Percentiles rank a stretch among this genome's conserved stretches.
Conservation (phyloP, 148 eudicot genomes). For the Silene uniflora region DNA sequence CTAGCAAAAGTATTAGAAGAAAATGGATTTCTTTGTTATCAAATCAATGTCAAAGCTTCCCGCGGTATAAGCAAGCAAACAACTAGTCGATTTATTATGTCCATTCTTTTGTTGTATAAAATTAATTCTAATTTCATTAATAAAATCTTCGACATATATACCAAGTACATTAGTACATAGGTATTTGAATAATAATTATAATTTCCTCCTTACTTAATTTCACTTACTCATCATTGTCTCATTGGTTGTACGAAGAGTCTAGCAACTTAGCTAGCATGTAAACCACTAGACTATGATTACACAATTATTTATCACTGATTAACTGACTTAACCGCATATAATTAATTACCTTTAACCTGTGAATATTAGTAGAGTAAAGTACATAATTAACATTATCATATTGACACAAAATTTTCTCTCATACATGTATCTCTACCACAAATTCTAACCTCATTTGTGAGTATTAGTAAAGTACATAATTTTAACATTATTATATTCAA, state of each 20-base stretch:
- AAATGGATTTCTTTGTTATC: constrained; percentile 7
- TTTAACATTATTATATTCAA: too few relatives aligned
- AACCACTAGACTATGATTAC: constrained; percentile 26
- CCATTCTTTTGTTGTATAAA: constrained; percentile 19
- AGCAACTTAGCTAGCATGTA: constrained; percentile 22
- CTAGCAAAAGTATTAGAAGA: not conserved
- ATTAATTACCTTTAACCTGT: constrained; percentile 1
- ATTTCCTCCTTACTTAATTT: not conserved
- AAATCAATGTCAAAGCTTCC: constrained; percentile 8
- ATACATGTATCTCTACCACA: too few relatives aligned
- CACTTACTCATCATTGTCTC: not conserved
- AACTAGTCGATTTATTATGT: constrained; percentile 7
- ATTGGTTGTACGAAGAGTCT: not conserved
- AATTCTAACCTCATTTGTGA: too few relatives aligned
- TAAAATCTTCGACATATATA: not conserved
- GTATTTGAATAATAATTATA: not conserved
- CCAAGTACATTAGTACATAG: not conserved
- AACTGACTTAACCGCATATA: not conserved
- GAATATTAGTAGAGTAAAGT: constrained; percentile 10
- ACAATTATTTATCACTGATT: constrained; percentile 23
- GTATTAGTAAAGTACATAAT: too few relatives aligned
- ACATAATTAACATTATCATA: constrained; percentile 7
- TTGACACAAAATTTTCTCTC: too few relatives aligned
- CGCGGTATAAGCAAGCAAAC: constrained; percentile 6
- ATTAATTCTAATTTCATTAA: not conserved